Evolutionary conservation across 2,329 filamentous ascomycete genomes (phyloP).

Genomic region (Dactylellina cionopaga): DNA sequence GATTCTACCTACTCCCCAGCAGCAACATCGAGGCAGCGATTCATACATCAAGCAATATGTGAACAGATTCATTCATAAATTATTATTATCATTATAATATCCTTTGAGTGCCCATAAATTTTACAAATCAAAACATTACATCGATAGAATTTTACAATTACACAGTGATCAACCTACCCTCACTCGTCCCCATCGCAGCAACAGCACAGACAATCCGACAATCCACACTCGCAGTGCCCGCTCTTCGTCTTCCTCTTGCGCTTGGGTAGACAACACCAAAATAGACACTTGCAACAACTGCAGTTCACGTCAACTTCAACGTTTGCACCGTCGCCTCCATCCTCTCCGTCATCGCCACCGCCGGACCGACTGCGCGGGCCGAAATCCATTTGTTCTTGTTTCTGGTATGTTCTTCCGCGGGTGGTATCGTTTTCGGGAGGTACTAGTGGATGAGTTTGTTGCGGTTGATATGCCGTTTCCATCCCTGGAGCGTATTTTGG

Average conservation of each 20-base stretch:
- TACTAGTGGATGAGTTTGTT: background rate
- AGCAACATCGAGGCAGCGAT: no score
- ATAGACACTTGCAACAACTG: background rate
- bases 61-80: no score
- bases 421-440: background rate
- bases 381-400: background rate
- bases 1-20: no score
- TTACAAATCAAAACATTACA: no score
- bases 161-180: no score
- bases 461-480: background rate
- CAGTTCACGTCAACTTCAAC: background rate
- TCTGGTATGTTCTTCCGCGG: background rate
- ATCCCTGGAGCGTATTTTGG: background rate
- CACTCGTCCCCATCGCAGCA: slow-evolving; percentile 1
- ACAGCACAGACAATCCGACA: slow-evolving; percentile 11
- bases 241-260: slow-evolving; percentile 8
- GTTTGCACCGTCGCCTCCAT: background rate
- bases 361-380: background rate
- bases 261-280: slow-evolving; percentile 5
- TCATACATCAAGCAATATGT: no score
- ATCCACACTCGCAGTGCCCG: background rate
- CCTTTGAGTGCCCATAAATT: no score
- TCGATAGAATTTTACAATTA: no score
- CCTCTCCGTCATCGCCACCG: background rate
- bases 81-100: no score